Evolutionary conservation across 306 rosid genomes (phyloP).

Genomic region (Cicer chorassanicum): DNA sequence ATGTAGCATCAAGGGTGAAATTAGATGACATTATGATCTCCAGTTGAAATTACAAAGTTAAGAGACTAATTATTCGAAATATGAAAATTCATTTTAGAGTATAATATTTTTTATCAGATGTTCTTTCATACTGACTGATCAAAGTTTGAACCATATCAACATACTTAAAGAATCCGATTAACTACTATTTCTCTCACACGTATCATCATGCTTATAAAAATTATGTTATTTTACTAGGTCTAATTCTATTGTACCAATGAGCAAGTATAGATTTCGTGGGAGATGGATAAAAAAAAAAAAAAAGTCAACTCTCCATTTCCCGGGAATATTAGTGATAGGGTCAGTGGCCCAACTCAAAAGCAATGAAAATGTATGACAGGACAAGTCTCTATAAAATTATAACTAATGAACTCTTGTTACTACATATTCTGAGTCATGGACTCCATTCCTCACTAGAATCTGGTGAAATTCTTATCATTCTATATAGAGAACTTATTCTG

Average conservation of each 20-base stretch:
- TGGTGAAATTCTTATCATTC: constrained; percentile 39
- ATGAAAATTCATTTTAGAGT: too few relatives aligned
- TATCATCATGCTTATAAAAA: background rate
- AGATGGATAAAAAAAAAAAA: background rate
- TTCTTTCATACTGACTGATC: too few relatives aligned
- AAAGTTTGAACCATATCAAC: too few relatives aligned
- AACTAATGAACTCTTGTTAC: constrained; percentile 15
- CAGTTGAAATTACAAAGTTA: too few relatives aligned
- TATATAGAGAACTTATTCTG: constrained; percentile 42
- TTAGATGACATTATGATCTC: too few relatives aligned
- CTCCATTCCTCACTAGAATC: constrained; percentile 26
- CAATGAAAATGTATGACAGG: constrained; percentile 26
- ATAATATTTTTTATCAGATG: too few relatives aligned
- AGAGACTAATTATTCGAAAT: too few relatives aligned
- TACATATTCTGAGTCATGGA: constrained; percentile 10
- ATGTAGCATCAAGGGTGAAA: too few relatives aligned
- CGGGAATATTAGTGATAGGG: background rate
- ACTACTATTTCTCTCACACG: too few relatives aligned
- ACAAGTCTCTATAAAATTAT: background rate
- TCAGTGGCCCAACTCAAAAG: constrained; percentile 19
- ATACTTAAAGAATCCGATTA: too few relatives aligned
- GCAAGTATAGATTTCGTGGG: background rate
- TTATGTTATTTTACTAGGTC: background rate
- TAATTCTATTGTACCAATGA: background rate
- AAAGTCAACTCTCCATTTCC: background rate